These are phyloP conservation scores for Fusarium protoensiforme DNA, from an alignment of 2,329 filamentous ascomycete genomes.

Conservation along the genomic window DNA sequence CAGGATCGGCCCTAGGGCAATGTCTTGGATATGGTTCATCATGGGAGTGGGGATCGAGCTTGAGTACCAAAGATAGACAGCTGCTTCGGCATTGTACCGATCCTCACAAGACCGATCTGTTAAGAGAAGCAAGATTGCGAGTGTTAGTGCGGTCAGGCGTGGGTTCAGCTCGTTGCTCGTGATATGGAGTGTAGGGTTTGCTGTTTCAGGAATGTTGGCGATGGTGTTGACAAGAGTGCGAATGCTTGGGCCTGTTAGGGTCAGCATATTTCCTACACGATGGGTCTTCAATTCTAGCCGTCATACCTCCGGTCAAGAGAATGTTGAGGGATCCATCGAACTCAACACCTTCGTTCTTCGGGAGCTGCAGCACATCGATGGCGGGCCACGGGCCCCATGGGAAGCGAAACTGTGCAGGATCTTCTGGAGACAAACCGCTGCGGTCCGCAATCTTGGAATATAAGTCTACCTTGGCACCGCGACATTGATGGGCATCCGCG, in stretches of 20 bases:
- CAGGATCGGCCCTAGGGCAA: conserved; percentile 1
- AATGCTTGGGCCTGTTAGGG: conserved; percentile 25
- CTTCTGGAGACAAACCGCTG: not conserved
- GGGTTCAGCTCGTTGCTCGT: conserved; percentile 14
- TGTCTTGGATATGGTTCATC: conserved; percentile 14
- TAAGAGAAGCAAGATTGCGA: conserved; percentile 27
- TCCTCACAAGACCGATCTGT: conserved; percentile 14
- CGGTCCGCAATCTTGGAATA: not conserved
- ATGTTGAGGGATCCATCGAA: conserved; percentile 35
- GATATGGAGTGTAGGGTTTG: conserved; percentile 21
- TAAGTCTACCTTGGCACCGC: not conserved
- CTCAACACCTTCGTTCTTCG: conserved; percentile 39
- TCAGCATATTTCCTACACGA: not conserved
- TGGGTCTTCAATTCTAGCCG: not conserved
- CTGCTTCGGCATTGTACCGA: conserved; percentile 33
- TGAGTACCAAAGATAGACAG: conserved; percentile 44
- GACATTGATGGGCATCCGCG: conserved; percentile 15
- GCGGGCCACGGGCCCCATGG: conserved; percentile 36
- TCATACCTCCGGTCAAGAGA: conserved; percentile 38
- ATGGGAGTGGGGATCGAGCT: conserved; percentile 18
- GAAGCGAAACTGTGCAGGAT: not conserved
- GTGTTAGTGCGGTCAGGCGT: not conserved
- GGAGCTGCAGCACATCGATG: conserved; percentile 41
- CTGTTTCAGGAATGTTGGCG: conserved; percentile 28
- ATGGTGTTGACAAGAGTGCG: conserved; percentile 43